phyloP scores from a whole-genome alignment of 768 basidiomycete species.

The Phaffia australis region DNA sequence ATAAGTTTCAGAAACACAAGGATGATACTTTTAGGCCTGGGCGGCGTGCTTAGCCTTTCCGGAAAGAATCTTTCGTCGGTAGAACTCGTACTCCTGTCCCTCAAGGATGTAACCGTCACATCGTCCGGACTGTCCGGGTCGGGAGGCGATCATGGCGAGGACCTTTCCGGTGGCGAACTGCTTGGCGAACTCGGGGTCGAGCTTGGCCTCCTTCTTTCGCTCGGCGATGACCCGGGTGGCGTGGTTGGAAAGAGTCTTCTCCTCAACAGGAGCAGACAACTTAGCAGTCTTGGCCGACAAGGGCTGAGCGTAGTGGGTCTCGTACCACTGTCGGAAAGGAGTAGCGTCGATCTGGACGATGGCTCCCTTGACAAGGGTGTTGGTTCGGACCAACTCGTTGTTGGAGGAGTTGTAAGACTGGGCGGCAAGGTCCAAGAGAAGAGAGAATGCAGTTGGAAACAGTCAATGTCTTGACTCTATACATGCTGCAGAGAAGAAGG shows the following conservation, averaged over 20 bases:
- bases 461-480: background rate
- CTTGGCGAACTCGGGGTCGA: constrained; percentile 55
- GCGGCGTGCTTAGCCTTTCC: constrained; percentile 88
- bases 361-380: constrained; percentile 93
- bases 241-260: constrained; percentile 80
- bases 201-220: constrained; percentile 87
- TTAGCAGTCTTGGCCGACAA: constrained; percentile 51
- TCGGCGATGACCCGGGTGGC: constrained; percentile 74
- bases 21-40: constrained; percentile 18
- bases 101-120: constrained; percentile 95
- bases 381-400: constrained; percentile 99
- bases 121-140: constrained; percentile 93
- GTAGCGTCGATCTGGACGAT: constrained; percentile 97
- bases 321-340: constrained; percentile 99
- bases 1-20: background rate
- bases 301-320: constrained; percentile 92
- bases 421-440: background rate
- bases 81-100: constrained; percentile 92
- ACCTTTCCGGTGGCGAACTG: constrained; percentile 93
- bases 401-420: constrained; percentile 84
- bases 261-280: constrained; percentile 42
- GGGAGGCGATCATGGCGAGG: constrained; percentile 82
- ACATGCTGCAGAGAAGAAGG: background rate
- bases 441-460: background rate
- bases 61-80: constrained; percentile 50